These are phyloP conservation scores for Tubosaeta sp. DNA, from an alignment of 768 basidiomycete species.

Conservation along the genomic window DNA sequence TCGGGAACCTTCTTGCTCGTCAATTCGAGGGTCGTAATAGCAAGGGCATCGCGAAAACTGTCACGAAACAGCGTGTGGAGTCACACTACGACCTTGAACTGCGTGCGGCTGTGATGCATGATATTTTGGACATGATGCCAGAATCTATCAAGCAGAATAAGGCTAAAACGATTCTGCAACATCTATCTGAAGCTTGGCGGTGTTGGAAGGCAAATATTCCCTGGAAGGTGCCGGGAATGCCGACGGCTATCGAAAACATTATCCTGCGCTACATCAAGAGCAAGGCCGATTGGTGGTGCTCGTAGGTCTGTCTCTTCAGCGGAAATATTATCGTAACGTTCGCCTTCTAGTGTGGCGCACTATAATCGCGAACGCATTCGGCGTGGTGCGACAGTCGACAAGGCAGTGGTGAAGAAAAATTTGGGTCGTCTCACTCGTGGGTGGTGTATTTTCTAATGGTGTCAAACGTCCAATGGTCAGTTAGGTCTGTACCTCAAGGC, in stretches of 20 bases:
- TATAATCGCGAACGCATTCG: constrained; percentile 98
- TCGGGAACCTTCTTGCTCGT: constrained; percentile 94
- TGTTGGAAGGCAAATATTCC: constrained; percentile 98
- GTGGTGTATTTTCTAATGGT: constrained; percentile 18
- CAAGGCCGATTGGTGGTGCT: constrained; percentile 99
- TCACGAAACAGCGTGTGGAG: constrained; percentile 98
- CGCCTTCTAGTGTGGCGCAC: constrained; percentile 70
- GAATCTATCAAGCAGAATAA: constrained; percentile 99
- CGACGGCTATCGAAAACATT: constrained; percentile 98
- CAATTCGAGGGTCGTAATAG: constrained; percentile 98
- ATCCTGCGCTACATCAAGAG: constrained; percentile 98
- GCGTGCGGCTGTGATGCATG: constrained; percentile 98
- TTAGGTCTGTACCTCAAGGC: constrained; percentile 91
- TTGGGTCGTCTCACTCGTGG: constrained; percentile 92
- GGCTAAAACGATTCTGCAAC: constrained; percentile 98
- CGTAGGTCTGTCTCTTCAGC: constrained; percentile 41
- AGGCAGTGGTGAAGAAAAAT: constrained; percentile 99
- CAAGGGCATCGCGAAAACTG: constrained; percentile 95
- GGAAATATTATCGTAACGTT: neutral
- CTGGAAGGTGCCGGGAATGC: constrained; percentile 99
- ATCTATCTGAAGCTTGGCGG: constrained; percentile 97
- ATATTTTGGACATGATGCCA: constrained; percentile 99
- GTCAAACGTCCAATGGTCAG: constrained; percentile 2
- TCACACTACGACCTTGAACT: constrained; percentile 98
- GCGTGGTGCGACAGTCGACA: constrained; percentile 95